Evolutionary conservation across 176 grass and related monocot genomes (phyloP).

Genomic region (Carex cristatella): DNA sequence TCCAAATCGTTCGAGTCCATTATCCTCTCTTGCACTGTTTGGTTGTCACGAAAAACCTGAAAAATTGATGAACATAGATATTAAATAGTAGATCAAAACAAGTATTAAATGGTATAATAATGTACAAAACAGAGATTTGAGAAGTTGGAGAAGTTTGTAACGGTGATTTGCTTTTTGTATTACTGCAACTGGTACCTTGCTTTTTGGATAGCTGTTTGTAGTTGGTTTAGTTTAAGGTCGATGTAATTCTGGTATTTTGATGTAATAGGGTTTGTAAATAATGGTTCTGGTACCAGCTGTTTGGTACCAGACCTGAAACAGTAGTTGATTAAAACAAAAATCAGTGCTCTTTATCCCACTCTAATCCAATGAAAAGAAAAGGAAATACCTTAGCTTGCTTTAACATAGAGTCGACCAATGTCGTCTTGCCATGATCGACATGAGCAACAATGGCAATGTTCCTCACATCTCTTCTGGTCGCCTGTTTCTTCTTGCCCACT

Average conservation of each 20-base stretch:
- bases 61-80: neutral
- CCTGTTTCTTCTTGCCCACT: slow-evolving; percentile 44
- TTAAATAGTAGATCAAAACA: neutral
- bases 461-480: slow-evolving; percentile 88
- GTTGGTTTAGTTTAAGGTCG: no score
- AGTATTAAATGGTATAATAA: slow-evolving; percentile 10
- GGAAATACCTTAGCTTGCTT: slow-evolving; percentile 72
- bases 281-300: no score
- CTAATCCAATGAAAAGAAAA: neutral
- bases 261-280: no score
- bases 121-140: neutral
- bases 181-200: no score
- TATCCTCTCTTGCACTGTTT: slow-evolving; percentile 92
- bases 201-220: no score
- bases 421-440: slow-evolving; percentile 97
- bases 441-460: slow-evolving; percentile 98
- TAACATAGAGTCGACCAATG: slow-evolving; percentile 93
- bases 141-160: no score
- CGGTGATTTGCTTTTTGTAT: no score
- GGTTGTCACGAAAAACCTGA: slow-evolving; percentile 96
- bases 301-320: no score
- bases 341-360: no score
- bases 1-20: slow-evolving; percentile 99
- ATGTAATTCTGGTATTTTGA: no score
- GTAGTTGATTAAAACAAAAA: no score